Conservation (phyloP, 129 eudicot species). For the Daucus carota region DH1_v3.0 NC_030386.2:15321001-15321500, state of each 20-base stretch:
- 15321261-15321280: constrained; percentile 8
- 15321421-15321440: not conserved
- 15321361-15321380: too few species aligned
- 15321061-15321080: not conserved
- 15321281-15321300: constrained; percentile 20
- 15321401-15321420: not conserved
- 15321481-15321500: not conserved
- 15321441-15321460: not conserved
- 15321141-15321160: not conserved
- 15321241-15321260: constrained; percentile 23
- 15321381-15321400: not conserved
- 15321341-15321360: not conserved
- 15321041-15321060: constrained; percentile 8
- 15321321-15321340: constrained; percentile 34
- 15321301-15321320: constrained; percentile 29
- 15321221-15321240: constrained; percentile 9
- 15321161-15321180: not conserved
- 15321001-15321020: constrained; percentile 15
- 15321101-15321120: not conserved
- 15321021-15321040: constrained; percentile 32
- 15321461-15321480: not conserved
- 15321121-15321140: not conserved
- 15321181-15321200: not conserved
- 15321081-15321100: not conserved
- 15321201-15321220: constrained; percentile 28